phyloP scores from a whole-genome alignment of 23 red algal genomes.

The Gracilaria domingensis region DNA sequence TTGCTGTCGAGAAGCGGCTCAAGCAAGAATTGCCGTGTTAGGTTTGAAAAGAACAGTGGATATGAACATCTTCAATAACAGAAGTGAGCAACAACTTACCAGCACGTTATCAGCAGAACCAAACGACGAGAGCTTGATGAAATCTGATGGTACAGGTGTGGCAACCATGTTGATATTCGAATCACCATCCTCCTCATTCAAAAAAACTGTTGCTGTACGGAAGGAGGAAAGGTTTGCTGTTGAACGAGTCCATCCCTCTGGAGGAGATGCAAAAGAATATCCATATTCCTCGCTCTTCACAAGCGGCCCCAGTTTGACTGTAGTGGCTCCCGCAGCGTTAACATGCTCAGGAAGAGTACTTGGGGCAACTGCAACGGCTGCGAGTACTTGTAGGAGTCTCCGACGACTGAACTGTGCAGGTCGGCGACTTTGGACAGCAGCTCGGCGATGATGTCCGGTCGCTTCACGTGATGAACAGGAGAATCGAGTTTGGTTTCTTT shows the following conservation, averaged over 20 bases:
- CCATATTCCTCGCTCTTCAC: constrained; percentile 35
- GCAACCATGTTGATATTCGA: constrained; percentile 70
- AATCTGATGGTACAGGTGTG: constrained; percentile 64
- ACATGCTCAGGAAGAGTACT: not conserved
- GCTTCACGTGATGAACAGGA: not conserved
- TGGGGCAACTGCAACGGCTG: not conserved
- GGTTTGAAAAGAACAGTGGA: too few species aligned
- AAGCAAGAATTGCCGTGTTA: not conserved
- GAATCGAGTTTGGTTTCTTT: not conserved
- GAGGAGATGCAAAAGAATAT: constrained; percentile 49
- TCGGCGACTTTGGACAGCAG: not conserved
- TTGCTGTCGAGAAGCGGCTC: not conserved
- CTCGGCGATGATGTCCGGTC: too few species aligned
- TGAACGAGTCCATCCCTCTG: constrained; percentile 34
- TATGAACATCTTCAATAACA: not conserved
- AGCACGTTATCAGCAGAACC: constrained; percentile 63
- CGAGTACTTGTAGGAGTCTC: not conserved
- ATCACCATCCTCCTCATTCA: constrained; percentile 60
- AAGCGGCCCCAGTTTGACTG: not conserved
- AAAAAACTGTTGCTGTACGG: constrained; percentile 51
- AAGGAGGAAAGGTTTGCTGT: constrained; percentile 46
- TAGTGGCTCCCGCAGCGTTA: not conserved
- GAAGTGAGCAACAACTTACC: not conserved
- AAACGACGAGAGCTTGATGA: constrained; percentile 66
- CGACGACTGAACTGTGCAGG: not conserved